These are phyloP conservation scores for Citrus glauca DNA, from an alignment of 345 rosid species.

Conservation along the genomic window DNA sequence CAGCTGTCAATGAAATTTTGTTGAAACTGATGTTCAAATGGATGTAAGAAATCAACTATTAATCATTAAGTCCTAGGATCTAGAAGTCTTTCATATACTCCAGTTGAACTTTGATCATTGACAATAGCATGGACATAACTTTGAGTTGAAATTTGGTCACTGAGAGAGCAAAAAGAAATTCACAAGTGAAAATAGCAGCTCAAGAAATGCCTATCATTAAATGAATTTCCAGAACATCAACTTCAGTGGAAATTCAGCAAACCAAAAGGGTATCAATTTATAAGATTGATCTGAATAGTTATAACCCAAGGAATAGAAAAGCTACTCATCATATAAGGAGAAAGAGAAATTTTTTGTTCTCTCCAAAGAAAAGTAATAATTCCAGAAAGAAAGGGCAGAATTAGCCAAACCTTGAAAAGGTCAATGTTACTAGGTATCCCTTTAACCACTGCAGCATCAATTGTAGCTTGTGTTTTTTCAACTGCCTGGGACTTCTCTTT, in stretches of 20 bases:
- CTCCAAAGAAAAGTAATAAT: background rate
- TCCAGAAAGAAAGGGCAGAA: background rate
- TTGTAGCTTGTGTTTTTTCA: conserved; percentile 92
- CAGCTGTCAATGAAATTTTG: background rate
- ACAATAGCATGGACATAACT: background rate
- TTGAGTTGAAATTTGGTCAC: background rate
- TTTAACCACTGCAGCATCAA: conserved; percentile 85
- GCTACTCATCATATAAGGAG: background rate
- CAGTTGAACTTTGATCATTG: background rate
- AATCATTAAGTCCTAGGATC: background rate
- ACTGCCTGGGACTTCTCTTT: conserved; percentile 59
- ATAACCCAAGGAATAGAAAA: background rate
- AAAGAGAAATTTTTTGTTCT: background rate
- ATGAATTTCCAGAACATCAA: background rate
- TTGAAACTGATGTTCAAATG: background rate
- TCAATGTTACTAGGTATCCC: conserved; percentile 97
- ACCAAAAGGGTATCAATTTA: background rate
- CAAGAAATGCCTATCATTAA: background rate
- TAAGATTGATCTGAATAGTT: background rate
- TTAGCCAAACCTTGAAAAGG: conserved; percentile 68
- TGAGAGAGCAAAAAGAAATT: background rate
- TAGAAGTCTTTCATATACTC: background rate
- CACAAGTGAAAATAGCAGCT: background rate
- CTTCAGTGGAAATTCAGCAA: background rate
- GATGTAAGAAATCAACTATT: background rate